Evolutionary conservation across 257 asterid species (phyloP).

Genomic region (Orobanche coerulescens): DNA sequence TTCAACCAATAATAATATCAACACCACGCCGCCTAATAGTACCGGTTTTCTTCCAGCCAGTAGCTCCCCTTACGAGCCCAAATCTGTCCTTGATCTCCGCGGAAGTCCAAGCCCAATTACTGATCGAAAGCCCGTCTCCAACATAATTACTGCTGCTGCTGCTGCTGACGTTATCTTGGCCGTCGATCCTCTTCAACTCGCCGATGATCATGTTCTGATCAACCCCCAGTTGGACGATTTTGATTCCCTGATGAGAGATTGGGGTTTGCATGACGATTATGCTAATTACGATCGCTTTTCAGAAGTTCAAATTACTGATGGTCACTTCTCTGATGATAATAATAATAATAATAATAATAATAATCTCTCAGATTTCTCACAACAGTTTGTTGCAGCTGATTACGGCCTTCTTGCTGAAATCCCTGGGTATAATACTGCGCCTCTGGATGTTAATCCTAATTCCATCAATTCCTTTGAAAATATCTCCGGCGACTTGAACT

Average conservation of each 20-base stretch:
- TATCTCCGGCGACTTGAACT: slow-evolving; percentile 24
- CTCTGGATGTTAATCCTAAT: slow-evolving; percentile 19
- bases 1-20: not conserved
- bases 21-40: not conserved
- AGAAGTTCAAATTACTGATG: slow-evolving; percentile 4
- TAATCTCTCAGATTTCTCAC: slow-evolving; percentile 19
- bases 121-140: slow-evolving; percentile 28
- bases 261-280: slow-evolving; percentile 60
- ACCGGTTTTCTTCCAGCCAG: slow-evolving; percentile 17
- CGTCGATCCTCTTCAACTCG: too few species aligned
- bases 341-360: not conserved
- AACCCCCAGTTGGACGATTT: slow-evolving; percentile 55
- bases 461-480: slow-evolving; percentile 23
- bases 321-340: too few species aligned
- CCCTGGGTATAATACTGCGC: slow-evolving; percentile 16
- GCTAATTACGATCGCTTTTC: slow-evolving; percentile 21
- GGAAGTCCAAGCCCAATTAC: slow-evolving; percentile 57
- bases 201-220: slow-evolving; percentile 46
- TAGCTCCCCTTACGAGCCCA: slow-evolving; percentile 52
- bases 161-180: too few species aligned
- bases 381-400: slow-evolving; percentile 38
- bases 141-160: slow-evolving; percentile 1
- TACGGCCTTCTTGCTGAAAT: slow-evolving; percentile 42
- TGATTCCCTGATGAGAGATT: slow-evolving; percentile 82
- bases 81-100: slow-evolving; percentile 73